Evolutionary conservation across 2,329 filamentous ascomycete genomes (phyloP), one percentile per base, ranked within the genome.

Genomic region (Lachnellula willkommii): DNA sequence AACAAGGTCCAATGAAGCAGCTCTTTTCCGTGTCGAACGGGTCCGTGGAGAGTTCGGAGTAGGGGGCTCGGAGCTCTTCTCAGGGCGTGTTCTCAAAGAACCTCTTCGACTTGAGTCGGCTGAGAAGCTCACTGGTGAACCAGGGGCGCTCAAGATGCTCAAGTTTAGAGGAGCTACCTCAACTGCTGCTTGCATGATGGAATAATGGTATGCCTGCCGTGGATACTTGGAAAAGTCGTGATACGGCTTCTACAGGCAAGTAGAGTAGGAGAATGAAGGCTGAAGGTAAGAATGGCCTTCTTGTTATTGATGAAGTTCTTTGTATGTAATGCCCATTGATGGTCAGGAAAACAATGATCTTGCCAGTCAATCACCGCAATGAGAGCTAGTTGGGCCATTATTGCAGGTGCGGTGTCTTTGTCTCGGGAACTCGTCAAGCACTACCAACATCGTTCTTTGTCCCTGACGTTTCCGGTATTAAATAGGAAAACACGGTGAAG

Each of bases 361-460:
- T 61, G 56, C 61, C 56, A 54, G 57, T 63, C 57, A 62, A 64
- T 53, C 52, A 54, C 48, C 53, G 58, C 62, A 57, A 58, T 56
- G 66, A 52, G 50, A 60, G 35, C 52, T 60, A 48, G 62, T 57
- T 60, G 61, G 52, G 56, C 63, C 61, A 68, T 69, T 65, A 65
- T 66, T 64, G 59, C 56, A 62, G 61, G 55, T 56, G 53, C 56
- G 59, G 57, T 63, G 60, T 59, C 65, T 67, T 68, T 68, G 67
- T 69, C 67, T 69, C 67, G 66, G 67, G 65, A 68, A 62, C 58
- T 58, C 59, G 62, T 59, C 59, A 61, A 64, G 57, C 60, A 64
- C 61, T 57, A 60, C 57, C 62, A 53, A 55, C 60, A 58, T 59
- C 43, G 63, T 63, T 62, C 65, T 68, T 68, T 68, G 65, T 68